Conservation (phyloP, 495 filamentous ascomycete species). For the Penicillium paradoxum region DNA sequence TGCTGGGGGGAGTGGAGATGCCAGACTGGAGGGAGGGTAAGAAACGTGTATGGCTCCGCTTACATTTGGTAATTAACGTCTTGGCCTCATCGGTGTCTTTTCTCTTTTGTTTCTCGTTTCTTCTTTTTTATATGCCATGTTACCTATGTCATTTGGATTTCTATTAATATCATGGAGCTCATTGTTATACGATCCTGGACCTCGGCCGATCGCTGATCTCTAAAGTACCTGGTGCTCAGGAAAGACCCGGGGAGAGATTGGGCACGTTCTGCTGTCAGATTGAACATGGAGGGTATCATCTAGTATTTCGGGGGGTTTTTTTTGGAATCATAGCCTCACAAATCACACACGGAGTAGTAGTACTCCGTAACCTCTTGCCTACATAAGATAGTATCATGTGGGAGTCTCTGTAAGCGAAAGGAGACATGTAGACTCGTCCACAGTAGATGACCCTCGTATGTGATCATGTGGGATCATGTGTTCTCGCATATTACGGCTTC, state of each 20-base stretch:
- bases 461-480: no score
- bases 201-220: no score
- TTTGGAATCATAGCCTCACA: no score
- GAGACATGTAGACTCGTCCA: no score
- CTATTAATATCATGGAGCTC: neutral
- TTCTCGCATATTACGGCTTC: no score
- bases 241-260: neutral
- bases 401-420: no score
- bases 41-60: constrained; percentile 14
- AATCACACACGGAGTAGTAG: no score
- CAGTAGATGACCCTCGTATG: no score
- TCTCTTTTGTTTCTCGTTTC: constrained; percentile 1
- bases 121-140: neutral
- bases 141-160: neutral
- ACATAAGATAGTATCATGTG: no score
- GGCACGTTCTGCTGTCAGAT: constrained; percentile 4
- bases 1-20: constrained; percentile 34
- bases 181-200: no score
- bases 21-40: constrained; percentile 21
- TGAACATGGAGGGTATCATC: neutral
- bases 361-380: no score
- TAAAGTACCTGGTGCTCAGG: no score
- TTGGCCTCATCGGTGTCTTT: neutral
- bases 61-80: constrained; percentile 6
- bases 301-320: neutral